Evolutionary conservation across 768 basidiomycete species (phyloP).

Genomic region (Lenzites betulinus): DNA sequence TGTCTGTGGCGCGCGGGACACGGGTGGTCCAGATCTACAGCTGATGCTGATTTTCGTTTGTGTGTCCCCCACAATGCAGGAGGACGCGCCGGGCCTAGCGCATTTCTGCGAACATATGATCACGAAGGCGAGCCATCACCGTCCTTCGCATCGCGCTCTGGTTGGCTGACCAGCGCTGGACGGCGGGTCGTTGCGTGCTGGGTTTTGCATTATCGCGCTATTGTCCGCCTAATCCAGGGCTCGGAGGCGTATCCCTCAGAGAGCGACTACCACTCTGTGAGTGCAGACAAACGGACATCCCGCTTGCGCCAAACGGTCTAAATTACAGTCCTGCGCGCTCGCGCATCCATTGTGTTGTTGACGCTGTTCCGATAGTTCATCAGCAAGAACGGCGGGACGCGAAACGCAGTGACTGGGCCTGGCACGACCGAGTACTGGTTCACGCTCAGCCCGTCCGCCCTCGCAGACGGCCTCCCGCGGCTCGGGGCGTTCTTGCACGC

Average conservation of each 20-base stretch:
- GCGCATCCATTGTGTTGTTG: no score
- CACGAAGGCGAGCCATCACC: conserved; percentile 36
- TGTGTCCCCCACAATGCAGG: conserved; percentile 17
- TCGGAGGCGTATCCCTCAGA: conserved; percentile 43
- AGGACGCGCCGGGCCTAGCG: conserved; percentile 43
- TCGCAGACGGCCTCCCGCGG: conserved; percentile 40
- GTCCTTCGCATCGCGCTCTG: background rate
- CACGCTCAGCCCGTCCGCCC: conserved; percentile 28
- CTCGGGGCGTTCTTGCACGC: conserved; percentile 51
- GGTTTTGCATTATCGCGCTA: background rate
- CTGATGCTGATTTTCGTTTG: background rate
- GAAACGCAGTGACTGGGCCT: conserved; percentile 55
- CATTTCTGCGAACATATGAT: conserved; percentile 56
- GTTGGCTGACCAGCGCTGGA: no score
- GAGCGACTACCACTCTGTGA: conserved; percentile 46
- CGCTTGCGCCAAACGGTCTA: background rate
- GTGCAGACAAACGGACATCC: background rate
- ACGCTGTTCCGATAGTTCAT: conserved; percentile 26
- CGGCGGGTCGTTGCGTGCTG: no score
- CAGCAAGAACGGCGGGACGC: conserved; percentile 44
- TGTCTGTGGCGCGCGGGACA: no score
- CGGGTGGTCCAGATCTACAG: no score
- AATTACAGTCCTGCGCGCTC: no score
- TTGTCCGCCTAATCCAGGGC: conserved; percentile 22
- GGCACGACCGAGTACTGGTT: conserved; percentile 48